Conservation (phyloP, 2,329 filamentous ascomycete species). For the Coleophoma cylindrospora region DNA sequence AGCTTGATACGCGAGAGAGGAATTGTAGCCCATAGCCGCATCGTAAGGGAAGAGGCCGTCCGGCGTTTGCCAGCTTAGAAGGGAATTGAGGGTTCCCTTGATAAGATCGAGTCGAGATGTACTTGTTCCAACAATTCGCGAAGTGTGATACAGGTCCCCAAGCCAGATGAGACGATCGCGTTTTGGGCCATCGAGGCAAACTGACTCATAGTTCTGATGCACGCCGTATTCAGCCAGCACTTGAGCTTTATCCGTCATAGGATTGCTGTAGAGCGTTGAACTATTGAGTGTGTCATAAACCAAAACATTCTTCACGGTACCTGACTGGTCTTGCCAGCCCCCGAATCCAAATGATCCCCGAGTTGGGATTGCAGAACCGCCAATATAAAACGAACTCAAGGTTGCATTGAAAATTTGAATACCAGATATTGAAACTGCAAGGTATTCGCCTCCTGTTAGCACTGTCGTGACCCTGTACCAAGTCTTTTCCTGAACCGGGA, state of each 20-base stretch:
- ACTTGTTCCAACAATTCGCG: conserved; percentile 28
- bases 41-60: too few species aligned
- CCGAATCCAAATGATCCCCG: conserved; percentile 34
- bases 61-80: conserved; percentile 21
- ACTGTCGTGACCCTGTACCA: conserved; percentile 34
- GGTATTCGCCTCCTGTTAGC: conserved; percentile 22
- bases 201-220: conserved; percentile 25
- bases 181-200: conserved; percentile 37
- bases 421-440: too few species aligned
- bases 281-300: conserved; percentile 22
- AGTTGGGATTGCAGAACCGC: too few species aligned
- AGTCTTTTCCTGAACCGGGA: conserved; percentile 23
- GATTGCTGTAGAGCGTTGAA: conserved; percentile 26
- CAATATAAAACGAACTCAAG: too few species aligned
- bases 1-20: too few species aligned
- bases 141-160: conserved; percentile 37
- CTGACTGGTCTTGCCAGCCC: conserved; percentile 32
- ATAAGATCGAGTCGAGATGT: conserved; percentile 32
- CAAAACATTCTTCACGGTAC: conserved; percentile 29
- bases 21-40: too few species aligned
- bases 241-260: conserved; percentile 15
- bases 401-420: too few species aligned
- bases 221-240: conserved; percentile 32
- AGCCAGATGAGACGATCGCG: conserved; percentile 36
- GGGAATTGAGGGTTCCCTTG: conserved; percentile 27